phyloP scores from a whole-genome alignment of 2,329 filamentous ascomycete genomes.

The Dactylellina haptotyla region DNA sequence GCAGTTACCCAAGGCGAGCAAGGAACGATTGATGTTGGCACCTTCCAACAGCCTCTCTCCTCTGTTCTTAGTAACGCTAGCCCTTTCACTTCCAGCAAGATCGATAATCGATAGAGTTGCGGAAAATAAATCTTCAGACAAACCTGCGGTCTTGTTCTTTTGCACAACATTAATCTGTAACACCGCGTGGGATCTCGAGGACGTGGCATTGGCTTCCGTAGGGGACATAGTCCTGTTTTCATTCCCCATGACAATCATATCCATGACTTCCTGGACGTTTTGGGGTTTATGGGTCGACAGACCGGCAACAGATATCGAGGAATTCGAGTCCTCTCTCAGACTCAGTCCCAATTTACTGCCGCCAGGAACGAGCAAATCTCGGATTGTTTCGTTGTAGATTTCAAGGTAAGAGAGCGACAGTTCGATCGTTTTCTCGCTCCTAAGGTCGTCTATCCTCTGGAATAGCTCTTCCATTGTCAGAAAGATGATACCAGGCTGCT shows the following conservation, averaged over 20 bases:
- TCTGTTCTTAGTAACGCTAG: constrained; percentile 94
- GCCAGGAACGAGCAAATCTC: constrained; percentile 87
- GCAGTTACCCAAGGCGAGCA: constrained; percentile 92
- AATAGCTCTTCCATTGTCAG: constrained; percentile 99
- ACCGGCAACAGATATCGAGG: constrained; percentile 88
- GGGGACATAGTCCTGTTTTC: constrained; percentile 94
- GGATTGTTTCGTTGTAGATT: constrained; percentile 99
- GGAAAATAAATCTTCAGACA: constrained; percentile 97
- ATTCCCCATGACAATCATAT: constrained; percentile 96
- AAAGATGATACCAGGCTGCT: constrained; percentile 97
- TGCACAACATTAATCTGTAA: constrained; percentile 96
- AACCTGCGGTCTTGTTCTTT: constrained; percentile 89
- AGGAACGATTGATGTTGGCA: constrained; percentile 98
- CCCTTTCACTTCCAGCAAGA: constrained; percentile 92
- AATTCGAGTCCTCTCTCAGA: constrained; percentile 92
- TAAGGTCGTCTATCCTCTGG: constrained; percentile 88
- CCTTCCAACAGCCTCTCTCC: constrained; percentile 91
- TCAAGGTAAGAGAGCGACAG: constrained; percentile 94
- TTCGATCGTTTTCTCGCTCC: constrained; percentile 87
- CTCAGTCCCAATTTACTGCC: constrained; percentile 80
- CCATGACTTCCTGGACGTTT: constrained; percentile 96
- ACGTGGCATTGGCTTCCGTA: constrained; percentile 96
- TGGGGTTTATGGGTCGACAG: constrained; percentile 90
- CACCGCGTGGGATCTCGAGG: constrained; percentile 94
- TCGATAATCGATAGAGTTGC: constrained; percentile 98